These are phyloP conservation scores for Fusarium palustre DNA, from an alignment of 2,329 filamentous ascomycete species.

Conservation along the genomic window DNA sequence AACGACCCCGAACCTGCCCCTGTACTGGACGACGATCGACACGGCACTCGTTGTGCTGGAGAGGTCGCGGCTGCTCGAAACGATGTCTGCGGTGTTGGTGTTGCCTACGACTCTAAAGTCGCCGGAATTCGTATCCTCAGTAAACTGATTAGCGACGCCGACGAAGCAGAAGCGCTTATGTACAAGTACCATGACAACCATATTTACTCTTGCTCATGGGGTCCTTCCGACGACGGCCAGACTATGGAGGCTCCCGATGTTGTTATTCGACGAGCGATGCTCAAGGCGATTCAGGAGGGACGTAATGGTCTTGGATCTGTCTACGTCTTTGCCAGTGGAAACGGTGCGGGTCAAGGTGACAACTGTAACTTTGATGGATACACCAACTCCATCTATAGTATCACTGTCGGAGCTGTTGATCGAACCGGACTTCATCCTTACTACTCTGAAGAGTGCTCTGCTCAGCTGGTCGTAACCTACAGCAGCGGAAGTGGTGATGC, in stretches of 20 bases:
- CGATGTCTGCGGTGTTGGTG: constrained; percentile 92
- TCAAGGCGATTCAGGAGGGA: constrained; percentile 91
- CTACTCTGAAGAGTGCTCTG: constrained; percentile 96
- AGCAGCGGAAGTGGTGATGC: constrained; percentile 89
- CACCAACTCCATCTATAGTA: constrained; percentile 99
- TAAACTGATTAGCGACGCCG: constrained; percentile 88
- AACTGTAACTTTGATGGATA: constrained; percentile 99
- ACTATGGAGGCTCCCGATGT: constrained; percentile 95
- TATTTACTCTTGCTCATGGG: constrained; percentile 99
- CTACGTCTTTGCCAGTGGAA: constrained; percentile 95
- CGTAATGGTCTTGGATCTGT: constrained; percentile 86
- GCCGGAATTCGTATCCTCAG: constrained; percentile 93
- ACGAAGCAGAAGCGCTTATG: constrained; percentile 93
- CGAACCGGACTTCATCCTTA: constrained; percentile 88
- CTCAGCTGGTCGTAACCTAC: constrained; percentile 95
- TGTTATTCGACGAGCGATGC: constrained; percentile 88
- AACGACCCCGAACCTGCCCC: constrained; percentile 81
- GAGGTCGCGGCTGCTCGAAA: constrained; percentile 95
- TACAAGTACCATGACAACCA: constrained; percentile 92
- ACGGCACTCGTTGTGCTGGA: constrained; percentile 94
- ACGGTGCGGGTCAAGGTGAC: constrained; percentile 86
- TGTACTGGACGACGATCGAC: constrained; percentile 83
- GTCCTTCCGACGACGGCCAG: constrained; percentile 89
- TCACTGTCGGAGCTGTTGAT: constrained; percentile 94
- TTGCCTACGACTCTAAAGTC: constrained; percentile 92